Conservation (phyloP, 768 basidiomycete species). For the Tephrocybe sp. region DNA sequence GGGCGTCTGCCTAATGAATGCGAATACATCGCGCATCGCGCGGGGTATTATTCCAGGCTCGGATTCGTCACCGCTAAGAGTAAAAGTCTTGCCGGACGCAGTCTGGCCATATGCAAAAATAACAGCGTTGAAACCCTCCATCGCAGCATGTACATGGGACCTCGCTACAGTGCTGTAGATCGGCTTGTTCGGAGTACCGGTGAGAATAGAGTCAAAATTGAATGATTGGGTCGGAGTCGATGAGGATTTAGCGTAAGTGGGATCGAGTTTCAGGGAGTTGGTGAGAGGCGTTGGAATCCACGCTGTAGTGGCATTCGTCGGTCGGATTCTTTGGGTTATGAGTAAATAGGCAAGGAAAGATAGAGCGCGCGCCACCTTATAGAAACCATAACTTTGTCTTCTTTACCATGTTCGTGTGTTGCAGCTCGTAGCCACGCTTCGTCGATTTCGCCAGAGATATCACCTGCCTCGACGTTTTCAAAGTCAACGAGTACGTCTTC, state of each 20-base stretch:
- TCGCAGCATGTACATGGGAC: constrained; percentile 84
- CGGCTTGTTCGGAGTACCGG: constrained; percentile 76
- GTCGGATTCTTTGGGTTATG: constrained; percentile 60
- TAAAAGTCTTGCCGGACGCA: constrained; percentile 59
- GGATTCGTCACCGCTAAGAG: constrained; percentile 70
- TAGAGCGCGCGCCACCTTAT: too few relatives aligned
- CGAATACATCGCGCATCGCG: constrained; percentile 90
- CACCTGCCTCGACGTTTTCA: constrained; percentile 65
- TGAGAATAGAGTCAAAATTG: constrained; percentile 75
- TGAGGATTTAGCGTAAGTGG: constrained; percentile 49
- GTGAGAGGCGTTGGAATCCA: constrained; percentile 51
- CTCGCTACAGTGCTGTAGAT: constrained; percentile 76
- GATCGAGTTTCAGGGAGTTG: constrained; percentile 62
- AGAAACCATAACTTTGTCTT: constrained; percentile 87
- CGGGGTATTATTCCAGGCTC: constrained; percentile 96
- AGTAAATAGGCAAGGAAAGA: too few relatives aligned
- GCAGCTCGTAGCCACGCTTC: constrained; percentile 48
- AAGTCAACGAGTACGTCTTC: constrained; percentile 80
- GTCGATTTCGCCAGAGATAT: constrained; percentile 71
- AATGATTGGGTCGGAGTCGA: constrained; percentile 39
- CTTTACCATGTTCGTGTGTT: constrained; percentile 56
- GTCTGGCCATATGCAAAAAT: constrained; percentile 96
- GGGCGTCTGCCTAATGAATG: constrained; percentile 74
- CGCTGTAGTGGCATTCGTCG: constrained; percentile 49
- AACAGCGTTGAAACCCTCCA: constrained; percentile 97